Percentiles rank a stretch among this genome's conserved stretches.
Evolutionary conservation across 2,329 filamentous ascomycete species (phyloP).

Genomic region (Verticillium alfalfae): DNA sequence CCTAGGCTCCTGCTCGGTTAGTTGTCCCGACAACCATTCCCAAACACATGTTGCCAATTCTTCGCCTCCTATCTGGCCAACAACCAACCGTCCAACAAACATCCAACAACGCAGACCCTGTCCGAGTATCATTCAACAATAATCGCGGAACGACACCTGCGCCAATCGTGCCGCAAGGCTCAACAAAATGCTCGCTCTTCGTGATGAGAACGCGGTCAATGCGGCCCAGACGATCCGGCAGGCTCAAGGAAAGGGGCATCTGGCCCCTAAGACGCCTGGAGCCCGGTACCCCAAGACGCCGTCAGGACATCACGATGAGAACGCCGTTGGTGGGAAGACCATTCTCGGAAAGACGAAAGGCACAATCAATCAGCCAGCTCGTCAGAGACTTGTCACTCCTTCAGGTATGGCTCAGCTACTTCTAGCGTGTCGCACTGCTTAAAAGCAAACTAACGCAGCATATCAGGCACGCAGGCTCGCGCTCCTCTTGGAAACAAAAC

Average conservation of each 20-base stretch:
- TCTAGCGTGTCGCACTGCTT: not conserved
- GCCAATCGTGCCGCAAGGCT: not conserved
- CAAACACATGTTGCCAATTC: not conserved
- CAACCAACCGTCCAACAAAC: not conserved
- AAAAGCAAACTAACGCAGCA: not conserved
- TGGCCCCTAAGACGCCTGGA: constrained; percentile 73
- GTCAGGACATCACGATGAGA: constrained; percentile 79
- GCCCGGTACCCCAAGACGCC: constrained; percentile 76
- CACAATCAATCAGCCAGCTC: constrained; percentile 14
- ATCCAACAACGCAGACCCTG: not conserved
- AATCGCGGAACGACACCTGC: not conserved
- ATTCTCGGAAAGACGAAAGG: constrained; percentile 45
- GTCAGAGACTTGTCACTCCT: constrained; percentile 12
- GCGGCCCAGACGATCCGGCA: constrained; percentile 11
- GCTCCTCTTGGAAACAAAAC: constrained; percentile 91
- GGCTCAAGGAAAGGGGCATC: constrained; percentile 18
- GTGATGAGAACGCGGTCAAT: constrained; percentile 13
- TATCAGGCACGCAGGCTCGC: constrained; percentile 58
- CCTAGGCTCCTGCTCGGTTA: not conserved
- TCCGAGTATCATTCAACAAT: not conserved
- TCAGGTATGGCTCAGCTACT: constrained; percentile 7
- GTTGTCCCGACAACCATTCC: not conserved
- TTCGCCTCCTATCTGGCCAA: not conserved
- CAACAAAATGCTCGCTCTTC: constrained; percentile 10
- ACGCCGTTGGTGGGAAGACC: constrained; percentile 60